Evolutionary conservation across 805 yeast species (phyloP).

Genomic region (Cyberlindnera xishuangbannaensis): DNA sequence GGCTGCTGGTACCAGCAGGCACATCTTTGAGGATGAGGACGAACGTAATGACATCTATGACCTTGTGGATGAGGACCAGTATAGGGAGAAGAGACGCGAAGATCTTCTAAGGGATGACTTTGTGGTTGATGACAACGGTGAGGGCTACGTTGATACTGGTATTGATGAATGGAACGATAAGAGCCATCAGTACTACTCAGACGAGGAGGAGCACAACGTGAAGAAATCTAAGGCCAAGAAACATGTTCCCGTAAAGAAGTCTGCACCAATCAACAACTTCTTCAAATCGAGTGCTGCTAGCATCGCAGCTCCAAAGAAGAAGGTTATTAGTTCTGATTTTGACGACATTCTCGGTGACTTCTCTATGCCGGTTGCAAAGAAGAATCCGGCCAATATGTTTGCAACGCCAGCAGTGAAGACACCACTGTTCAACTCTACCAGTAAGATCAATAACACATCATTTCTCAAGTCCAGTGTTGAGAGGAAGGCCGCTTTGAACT

Average conservation of each 20-base stretch:
- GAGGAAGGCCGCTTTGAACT: conserved; percentile 19
- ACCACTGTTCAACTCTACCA: conserved; percentile 23
- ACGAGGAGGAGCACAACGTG: conserved; percentile 28
- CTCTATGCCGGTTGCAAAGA: conserved; percentile 16
- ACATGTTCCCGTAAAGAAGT: no score
- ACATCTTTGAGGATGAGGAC: conserved; percentile 41
- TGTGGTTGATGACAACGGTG: conserved; percentile 90
- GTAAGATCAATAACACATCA: conserved; percentile 22
- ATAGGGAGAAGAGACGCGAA: conserved; percentile 68
- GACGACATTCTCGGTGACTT: conserved; percentile 57
- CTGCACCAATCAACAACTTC: conserved; percentile 48
- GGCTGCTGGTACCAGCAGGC: conserved; percentile 39
- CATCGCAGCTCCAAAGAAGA: conserved; percentile 29
- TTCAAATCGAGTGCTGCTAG: conserved; percentile 38
- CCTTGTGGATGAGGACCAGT: conserved; percentile 78
- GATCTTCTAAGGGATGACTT: conserved; percentile 86
- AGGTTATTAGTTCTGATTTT: conserved; percentile 46
- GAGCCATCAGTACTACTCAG: conserved; percentile 39
- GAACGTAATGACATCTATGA: conserved; percentile 63
- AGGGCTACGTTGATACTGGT: conserved; percentile 92
- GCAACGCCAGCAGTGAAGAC: conserved; percentile 13
- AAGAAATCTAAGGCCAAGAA: conserved; percentile 26
- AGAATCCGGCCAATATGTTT: conserved; percentile 8
- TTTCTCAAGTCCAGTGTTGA: conserved; percentile 22
- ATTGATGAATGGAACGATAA: conserved; percentile 79